Evolutionary conservation across 257 asterid species (phyloP).

Genomic region (Solanum piurae): DNA sequence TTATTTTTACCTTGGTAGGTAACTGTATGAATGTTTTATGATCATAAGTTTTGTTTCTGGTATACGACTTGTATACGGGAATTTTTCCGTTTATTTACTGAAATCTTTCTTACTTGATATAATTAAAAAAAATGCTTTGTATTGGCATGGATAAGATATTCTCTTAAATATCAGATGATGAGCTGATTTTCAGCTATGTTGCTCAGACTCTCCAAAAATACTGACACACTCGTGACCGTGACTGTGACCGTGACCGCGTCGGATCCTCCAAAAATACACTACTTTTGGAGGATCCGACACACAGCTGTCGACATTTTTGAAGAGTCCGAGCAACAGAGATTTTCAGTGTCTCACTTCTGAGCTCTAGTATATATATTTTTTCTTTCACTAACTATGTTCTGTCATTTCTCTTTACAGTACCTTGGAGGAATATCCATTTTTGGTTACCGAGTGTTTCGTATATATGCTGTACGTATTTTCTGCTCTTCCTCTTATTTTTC

Average conservation of each 20-base stretch:
- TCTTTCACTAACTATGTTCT: neutral
- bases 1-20: slow-evolving; percentile 86
- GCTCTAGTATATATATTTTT: neutral
- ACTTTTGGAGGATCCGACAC: neutral
- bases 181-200: neutral
- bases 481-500: neutral
- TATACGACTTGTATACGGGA: neutral
- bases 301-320: neutral
- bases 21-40: neutral
- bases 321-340: neutral
- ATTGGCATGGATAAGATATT: neutral
- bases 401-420: slow-evolving; percentile 42
- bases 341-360: neutral
- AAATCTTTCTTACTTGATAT: neutral
- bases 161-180: neutral
- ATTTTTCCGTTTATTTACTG: neutral
- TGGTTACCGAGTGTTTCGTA: slow-evolving; percentile 70
- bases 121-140: neutral
- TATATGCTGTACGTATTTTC: slow-evolving; percentile 55
- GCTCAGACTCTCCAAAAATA: neutral
- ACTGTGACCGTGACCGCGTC: neutral
- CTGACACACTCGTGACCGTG: neutral
- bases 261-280: neutral
- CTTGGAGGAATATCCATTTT: slow-evolving; percentile 68
- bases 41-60: neutral